phyloP scores from a whole-genome alignment of 2,329 filamentous ascomycete genomes.

The Cordyceps militaris region DNA sequence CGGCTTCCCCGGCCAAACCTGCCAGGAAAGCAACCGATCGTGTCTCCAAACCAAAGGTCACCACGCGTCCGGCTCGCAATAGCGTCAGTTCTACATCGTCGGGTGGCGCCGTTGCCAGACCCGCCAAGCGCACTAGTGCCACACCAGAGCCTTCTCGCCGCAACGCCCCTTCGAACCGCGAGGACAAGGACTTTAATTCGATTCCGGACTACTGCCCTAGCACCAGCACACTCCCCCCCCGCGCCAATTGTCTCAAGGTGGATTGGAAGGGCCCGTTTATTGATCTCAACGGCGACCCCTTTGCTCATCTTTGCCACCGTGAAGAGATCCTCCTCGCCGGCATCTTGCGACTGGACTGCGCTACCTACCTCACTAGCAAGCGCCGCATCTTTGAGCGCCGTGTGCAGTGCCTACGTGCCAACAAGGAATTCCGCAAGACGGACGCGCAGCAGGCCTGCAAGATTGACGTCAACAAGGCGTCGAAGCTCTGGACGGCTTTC shows the following conservation, averaged over 20 bases:
- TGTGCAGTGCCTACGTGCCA: slow-evolving; percentile 57
- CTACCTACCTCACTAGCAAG: slow-evolving; percentile 88
- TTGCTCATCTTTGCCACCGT: slow-evolving; percentile 63
- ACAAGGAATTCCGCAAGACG: slow-evolving; percentile 89
- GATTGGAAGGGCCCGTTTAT: slow-evolving; percentile 81
- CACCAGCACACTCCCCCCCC: slow-evolving; percentile 47
- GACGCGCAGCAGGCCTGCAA: slow-evolving; percentile 95
- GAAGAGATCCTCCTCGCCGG: slow-evolving; percentile 73
- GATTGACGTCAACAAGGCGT: slow-evolving; percentile 97
- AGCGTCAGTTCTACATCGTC: slow-evolving; percentile 19
- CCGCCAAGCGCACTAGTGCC: slow-evolving; percentile 32
- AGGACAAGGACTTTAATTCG: slow-evolving; percentile 72
- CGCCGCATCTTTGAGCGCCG: slow-evolving; percentile 79
- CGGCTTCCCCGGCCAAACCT: slow-evolving; percentile 22
- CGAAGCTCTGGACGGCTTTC: slow-evolving; percentile 84
- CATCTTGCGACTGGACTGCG: slow-evolving; percentile 74
- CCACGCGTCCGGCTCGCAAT: slow-evolving; percentile 30
- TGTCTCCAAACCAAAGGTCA: slow-evolving; percentile 29
- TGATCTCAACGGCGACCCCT: slow-evolving; percentile 66
- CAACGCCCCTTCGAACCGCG: slow-evolving; percentile 58
- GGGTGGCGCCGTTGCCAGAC: slow-evolving; percentile 23
- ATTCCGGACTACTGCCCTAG: slow-evolving; percentile 70
- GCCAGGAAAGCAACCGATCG: slow-evolving; percentile 25
- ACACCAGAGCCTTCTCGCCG: slow-evolving; percentile 46
- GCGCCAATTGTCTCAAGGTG: slow-evolving; percentile 67